Base-by-base conservation (phyloP, 2,329 filamentous ascomycete species). In the Ophiognomonia clavigignenti-juglandacearum region DNA sequence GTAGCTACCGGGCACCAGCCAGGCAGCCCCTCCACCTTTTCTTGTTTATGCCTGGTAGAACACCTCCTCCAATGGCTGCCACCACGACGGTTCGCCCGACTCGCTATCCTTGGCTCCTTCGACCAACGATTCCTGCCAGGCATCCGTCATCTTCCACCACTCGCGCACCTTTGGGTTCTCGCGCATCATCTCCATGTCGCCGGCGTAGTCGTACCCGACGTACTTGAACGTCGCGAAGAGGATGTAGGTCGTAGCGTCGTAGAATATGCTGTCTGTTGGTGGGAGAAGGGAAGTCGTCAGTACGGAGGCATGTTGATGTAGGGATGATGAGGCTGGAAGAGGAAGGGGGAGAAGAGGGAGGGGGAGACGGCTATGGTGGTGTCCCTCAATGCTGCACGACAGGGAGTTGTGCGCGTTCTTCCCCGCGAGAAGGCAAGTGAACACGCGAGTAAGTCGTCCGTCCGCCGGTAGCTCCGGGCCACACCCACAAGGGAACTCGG, bases 91-190 rank as follows among this genome's bases (percentile, higher is more conserved):
- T 54, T 72, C 73, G 2, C 79, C 82, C 6, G 75, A 72, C 54
- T 77, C 74, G 52, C 79, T 83, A 51, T 72, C 74, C 56, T 69
- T 73, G 2, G 80, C 80, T 0, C 80, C 82, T 0, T 75, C 71
- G 2, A 84, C 77, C 24, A 85, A 60, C 37, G 72, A 75, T 64
- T 81, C 83, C 67, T 91, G 87, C 72, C 83, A 88, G 13, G 72
- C 71, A 63, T 92, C 87, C 41, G 87, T 91, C 81, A 91, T 84
- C 48, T 70, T 70, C 86, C 86, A 92, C 88, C 87, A 92, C 63
- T 86, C 82, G 46, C 80, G 75, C 27, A 91, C 84, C 59, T 83
- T 83, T 1, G 79, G 75, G 56, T 90, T 88, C 48, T 79, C 80
- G 1, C 75, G 73, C 86, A 91, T 90, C 52, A 72, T 74, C 63